These are phyloP conservation scores for Apostasia shenzhenica DNA, from an alignment of 106 monocot genomes.

Conservation along the genomic window DNA sequence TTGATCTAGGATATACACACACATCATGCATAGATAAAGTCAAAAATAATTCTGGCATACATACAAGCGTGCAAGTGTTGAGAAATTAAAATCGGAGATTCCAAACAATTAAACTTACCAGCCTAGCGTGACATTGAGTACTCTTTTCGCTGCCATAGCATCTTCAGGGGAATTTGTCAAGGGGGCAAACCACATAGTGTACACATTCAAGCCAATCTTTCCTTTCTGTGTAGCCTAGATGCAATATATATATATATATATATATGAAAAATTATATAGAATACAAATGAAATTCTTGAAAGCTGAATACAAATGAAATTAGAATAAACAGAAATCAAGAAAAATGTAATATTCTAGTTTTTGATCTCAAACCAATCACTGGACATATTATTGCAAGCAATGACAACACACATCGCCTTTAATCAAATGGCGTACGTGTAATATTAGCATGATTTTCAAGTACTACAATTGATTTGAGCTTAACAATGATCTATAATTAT, in stretches of 20 bases:
- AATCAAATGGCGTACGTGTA: no score
- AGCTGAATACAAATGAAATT: no score
- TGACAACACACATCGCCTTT: no score
- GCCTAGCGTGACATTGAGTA: conserved; percentile 23
- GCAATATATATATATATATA: no score
- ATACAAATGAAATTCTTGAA: neutral
- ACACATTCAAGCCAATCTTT: conserved; percentile 41
- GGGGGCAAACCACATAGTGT: conserved; percentile 12
- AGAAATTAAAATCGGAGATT: neutral
- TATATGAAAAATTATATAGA: no score
- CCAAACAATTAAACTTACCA: conserved; percentile 23
- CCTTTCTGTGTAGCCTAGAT: conserved; percentile 32
- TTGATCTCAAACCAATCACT: no score
- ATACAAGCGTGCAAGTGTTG: neutral
- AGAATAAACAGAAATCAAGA: no score
- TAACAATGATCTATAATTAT: no score
- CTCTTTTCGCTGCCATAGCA: conserved; percentile 29
- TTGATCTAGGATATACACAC: neutral
- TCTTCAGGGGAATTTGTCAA: conserved; percentile 34
- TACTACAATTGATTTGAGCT: no score
- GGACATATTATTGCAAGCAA: no score
- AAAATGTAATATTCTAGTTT: no score
- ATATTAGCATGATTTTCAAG: no score
- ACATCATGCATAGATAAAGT: neutral
- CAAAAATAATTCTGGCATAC: neutral